These are phyloP conservation scores for Podospora pseudoanserina DNA, from an alignment of 495 filamentous ascomycete genomes.

Conservation along the genomic window DNA sequence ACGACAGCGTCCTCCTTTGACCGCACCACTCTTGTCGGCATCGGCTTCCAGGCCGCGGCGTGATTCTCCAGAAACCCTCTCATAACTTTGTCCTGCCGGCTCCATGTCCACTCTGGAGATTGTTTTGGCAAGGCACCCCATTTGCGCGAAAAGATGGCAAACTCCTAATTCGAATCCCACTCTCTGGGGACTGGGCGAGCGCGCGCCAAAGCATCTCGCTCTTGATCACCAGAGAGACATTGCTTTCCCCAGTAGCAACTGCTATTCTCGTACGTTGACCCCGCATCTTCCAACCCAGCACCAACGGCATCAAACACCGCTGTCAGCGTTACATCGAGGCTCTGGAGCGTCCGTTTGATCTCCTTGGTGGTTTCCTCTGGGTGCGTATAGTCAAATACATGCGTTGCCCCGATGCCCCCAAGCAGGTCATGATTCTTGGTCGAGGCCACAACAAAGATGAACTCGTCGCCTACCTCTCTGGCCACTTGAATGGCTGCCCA, in stretches of 20 bases:
- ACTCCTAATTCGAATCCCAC: constrained; percentile 7
- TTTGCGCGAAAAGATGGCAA: constrained; percentile 15
- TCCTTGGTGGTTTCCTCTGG: constrained; percentile 12
- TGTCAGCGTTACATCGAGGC: background rate
- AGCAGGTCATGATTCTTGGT: constrained; percentile 12
- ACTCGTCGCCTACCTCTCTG: constrained; percentile 3
- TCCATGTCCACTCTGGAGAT: constrained; percentile 13
- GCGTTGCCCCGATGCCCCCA: constrained; percentile 9
- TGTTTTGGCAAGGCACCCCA: background rate
- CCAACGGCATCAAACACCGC: constrained; percentile 12
- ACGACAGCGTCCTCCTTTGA: constrained; percentile 1
- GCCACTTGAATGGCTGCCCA: constrained; percentile 18
- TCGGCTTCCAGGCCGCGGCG: constrained; percentile 9
- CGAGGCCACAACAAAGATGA: constrained; percentile 12
- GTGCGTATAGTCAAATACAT: constrained; percentile 14
- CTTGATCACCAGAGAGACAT: background rate
- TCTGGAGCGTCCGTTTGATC: constrained; percentile 4
- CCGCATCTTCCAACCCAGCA: background rate
- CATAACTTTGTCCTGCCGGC: constrained; percentile 16
- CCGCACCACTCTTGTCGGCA: constrained; percentile 11
- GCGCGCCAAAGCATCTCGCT: background rate
- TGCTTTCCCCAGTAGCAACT: background rate
- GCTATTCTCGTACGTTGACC: constrained; percentile 11
- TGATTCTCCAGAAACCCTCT: constrained; percentile 17
- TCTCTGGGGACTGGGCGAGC: background rate